Conservation (phyloP, 768 basidiomycete genomes). For the Boletellus ananas region DNA sequence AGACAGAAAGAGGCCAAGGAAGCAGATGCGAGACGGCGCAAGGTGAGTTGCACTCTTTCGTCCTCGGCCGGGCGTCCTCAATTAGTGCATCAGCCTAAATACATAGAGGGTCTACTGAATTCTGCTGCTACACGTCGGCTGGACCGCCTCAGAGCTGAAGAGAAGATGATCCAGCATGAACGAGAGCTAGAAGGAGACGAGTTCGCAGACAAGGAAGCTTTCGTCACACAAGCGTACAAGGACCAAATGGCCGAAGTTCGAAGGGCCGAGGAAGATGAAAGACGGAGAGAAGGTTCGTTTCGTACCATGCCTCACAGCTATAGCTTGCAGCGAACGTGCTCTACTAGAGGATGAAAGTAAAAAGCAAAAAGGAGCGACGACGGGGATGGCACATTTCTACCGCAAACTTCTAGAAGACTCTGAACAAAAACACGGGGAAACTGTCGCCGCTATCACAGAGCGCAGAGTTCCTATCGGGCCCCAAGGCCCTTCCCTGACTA, state of each 20-base stretch:
- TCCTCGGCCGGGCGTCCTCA: slow-evolving; percentile 8
- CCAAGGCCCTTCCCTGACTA: slow-evolving; percentile 62
- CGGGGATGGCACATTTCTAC: slow-evolving; percentile 86
- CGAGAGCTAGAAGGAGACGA: slow-evolving; percentile 91
- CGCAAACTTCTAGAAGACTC: slow-evolving; percentile 72
- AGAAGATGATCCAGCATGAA: slow-evolving; percentile 95
- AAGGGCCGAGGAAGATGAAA: slow-evolving; percentile 91
- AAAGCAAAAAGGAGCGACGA: slow-evolving; percentile 53
- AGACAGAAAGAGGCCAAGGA: slow-evolving; percentile 75
- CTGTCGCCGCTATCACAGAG: slow-evolving; percentile 66
- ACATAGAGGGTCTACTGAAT: slow-evolving; percentile 74
- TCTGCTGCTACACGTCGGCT: slow-evolving; percentile 85
- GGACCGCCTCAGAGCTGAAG: slow-evolving; percentile 91
- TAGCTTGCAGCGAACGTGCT: background rate
- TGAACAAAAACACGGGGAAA: slow-evolving; percentile 79
- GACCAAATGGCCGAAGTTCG: slow-evolving; percentile 93
- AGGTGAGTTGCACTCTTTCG: slow-evolving; percentile 46
- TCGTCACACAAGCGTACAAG: slow-evolving; percentile 96
- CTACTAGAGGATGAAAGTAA: slow-evolving; percentile 53
- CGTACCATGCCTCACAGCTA: background rate
- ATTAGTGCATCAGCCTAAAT: slow-evolving; percentile 69
- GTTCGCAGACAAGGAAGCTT: slow-evolving; percentile 93
- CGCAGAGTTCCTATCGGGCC: slow-evolving; percentile 59
- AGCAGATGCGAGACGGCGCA: slow-evolving; percentile 67
- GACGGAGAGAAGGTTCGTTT: slow-evolving; percentile 72